Evolutionary conservation across 371 early-diverging fungal genomes (phyloP).

Genomic region (Mortierella sp.): DNA sequence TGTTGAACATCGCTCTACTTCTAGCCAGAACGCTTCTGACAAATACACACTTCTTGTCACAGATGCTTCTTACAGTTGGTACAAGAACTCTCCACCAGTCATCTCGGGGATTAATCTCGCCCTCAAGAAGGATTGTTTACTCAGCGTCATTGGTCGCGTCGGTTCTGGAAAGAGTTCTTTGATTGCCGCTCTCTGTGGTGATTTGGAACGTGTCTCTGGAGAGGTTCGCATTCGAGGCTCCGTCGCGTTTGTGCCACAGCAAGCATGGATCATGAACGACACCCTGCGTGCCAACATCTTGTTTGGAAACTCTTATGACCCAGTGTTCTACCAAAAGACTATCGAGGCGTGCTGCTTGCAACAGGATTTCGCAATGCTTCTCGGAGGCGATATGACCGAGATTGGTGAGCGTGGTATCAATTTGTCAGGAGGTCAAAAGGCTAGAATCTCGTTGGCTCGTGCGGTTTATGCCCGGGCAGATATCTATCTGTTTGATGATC

Average conservation of each 20-base stretch:
- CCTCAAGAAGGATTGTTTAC: slow-evolving; percentile 72
- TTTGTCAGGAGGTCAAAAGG: slow-evolving; percentile 13
- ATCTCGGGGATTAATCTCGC: slow-evolving; percentile 76
- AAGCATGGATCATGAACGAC: slow-evolving; percentile 95
- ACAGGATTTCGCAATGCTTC: slow-evolving; percentile 83
- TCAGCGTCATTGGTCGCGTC: slow-evolving; percentile 90
- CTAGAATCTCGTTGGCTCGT: slow-evolving; percentile 80
- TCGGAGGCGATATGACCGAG: slow-evolving; percentile 78
- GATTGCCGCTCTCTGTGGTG: slow-evolving; percentile 87
- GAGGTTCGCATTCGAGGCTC: slow-evolving; percentile 78
- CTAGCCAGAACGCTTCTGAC: slow-evolving; percentile 32
- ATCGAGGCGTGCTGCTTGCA: slow-evolving; percentile 69
- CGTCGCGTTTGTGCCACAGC: slow-evolving; percentile 92
- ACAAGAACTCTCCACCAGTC: slow-evolving; percentile 60
- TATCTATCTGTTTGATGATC: slow-evolving; percentile 49
- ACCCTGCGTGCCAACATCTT: slow-evolving; percentile 92
- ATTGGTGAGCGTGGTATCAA: slow-evolving; percentile 11
- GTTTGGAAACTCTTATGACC: slow-evolving; percentile 88
- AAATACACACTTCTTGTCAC: slow-evolving; percentile 50
- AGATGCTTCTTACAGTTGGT: slow-evolving; percentile 73
- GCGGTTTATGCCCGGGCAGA: slow-evolving; percentile 97
- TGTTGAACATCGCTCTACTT: slow-evolving; percentile 22
- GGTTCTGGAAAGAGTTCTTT: slow-evolving; percentile 91
- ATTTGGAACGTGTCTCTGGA: slow-evolving; percentile 83
- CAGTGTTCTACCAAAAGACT: slow-evolving; percentile 77